Evolutionary conservation across 192 early-diverging fungal species (phyloP), one percentile per base, ranked within the genome.

Genomic region (Backusella tarrabulga): DNA sequence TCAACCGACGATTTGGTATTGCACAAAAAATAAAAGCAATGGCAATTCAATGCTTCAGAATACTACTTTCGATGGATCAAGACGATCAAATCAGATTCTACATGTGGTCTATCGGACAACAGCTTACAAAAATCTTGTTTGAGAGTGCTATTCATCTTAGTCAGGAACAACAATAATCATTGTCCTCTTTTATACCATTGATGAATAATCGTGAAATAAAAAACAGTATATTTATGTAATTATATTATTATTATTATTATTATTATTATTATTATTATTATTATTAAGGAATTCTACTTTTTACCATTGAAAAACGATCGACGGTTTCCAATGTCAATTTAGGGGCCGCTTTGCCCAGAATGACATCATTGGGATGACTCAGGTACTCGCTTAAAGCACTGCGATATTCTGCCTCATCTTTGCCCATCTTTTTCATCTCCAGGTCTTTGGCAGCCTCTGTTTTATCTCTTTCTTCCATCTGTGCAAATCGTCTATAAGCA

Each of bases 301-400:
- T 97, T 75, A 95, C 94, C 86, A 98, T 87, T 42, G 92, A 90
- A 83, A 94, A 98, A 19, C 97, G 90, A 79, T 97, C 95, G 66
- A 98, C 92, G 44, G 89, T 93, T 74, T 97, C 95, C 72, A 98
- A 81, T 11, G 90, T 91, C 66, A 90, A 82, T 71, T 88, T 86
- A 11, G 87, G 82, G 36, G 87, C 85, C 68, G 86, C 67, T 41
- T 82, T 72, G n/a, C 85, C 87, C 12, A 83, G 36, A 34, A 85
- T 29, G 68, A 81, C 80, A 67, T 87, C 83, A 36, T 75, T 72
- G 23, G 79, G 72, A 34, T 87, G 77, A 69, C 79, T 66, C n/a
- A 85, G 29, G 11, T 83, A 79, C 7, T 68, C 71, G 4, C 50
- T 52, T n/a, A 82, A 60, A 17, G 72, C 52, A 8, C 50, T 56